Conservation (phyloP, 495 filamentous ascomycete genomes). For the Coniosporium apollinis region DNA sequence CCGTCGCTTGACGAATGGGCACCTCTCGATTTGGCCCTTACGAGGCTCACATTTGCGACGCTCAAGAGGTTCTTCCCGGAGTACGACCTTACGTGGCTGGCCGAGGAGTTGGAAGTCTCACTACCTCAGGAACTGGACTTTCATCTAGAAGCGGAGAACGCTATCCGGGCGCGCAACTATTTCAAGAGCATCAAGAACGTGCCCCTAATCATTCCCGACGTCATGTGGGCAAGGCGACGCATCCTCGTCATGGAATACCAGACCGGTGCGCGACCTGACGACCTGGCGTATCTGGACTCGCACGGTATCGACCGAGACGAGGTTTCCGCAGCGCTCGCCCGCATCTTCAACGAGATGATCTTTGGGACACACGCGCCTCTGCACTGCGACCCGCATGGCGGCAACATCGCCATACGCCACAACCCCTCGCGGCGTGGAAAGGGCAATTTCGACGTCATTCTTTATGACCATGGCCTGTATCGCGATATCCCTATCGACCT, state of each 20-base stretch:
- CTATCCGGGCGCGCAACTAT: constrained; percentile 58
- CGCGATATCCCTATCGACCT: constrained; percentile 70
- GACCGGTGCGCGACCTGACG: constrained; percentile 72
- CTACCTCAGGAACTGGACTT: constrained; percentile 89
- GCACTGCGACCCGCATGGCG: constrained; percentile 95
- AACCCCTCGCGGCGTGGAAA: constrained; percentile 39
- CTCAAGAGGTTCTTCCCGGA: constrained; percentile 90
- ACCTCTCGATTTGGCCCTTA: constrained; percentile 73
- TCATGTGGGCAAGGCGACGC: constrained; percentile 74
- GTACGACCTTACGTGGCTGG: constrained; percentile 93
- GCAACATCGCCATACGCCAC: constrained; percentile 84
- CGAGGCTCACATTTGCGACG: constrained; percentile 72
- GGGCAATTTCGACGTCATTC: constrained; percentile 86
- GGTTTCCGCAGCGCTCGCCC: constrained; percentile 78
- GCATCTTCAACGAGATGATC: constrained; percentile 99
- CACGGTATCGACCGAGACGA: constrained; percentile 88
- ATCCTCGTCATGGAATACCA: constrained; percentile 95
- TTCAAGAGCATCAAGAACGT: constrained; percentile 51
- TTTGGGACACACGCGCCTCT: constrained; percentile 79
- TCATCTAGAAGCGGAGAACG: constrained; percentile 68
- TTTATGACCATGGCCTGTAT: constrained; percentile 98
- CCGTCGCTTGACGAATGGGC: constrained; percentile 83
- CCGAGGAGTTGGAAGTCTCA: constrained; percentile 79
- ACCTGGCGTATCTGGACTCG: constrained; percentile 69
- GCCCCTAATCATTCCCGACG: constrained; percentile 77